A percentile compares a stretch with the other conserved stretches of the same genome.
phyloP scores from a whole-genome alignment of 2,329 filamentous ascomycete species.

The Aspergillus pseudoviridinutans region DNA sequence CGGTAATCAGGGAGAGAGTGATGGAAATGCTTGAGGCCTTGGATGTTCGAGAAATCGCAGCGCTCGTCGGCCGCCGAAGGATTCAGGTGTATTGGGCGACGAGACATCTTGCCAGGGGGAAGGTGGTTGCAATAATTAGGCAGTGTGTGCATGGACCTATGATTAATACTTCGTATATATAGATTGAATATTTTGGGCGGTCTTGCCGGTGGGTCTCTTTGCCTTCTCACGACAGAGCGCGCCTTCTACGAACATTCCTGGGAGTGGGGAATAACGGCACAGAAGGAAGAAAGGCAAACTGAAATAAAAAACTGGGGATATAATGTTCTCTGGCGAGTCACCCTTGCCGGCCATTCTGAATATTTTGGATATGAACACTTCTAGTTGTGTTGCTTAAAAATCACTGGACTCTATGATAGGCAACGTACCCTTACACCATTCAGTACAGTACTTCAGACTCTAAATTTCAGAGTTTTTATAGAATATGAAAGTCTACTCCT shows the following conservation, averaged over 20 bases:
- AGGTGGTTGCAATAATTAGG: neutral
- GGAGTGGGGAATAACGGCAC: neutral
- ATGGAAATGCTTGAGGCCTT: slow-evolving; percentile 49
- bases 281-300: neutral
- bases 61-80: slow-evolving; percentile 13
- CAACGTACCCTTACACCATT: neutral
- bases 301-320: neutral
- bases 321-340: neutral
- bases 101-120: slow-evolving; percentile 5
- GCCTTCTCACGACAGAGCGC: neutral
- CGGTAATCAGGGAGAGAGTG: slow-evolving; percentile 53
- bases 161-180: neutral
- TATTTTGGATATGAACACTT: neutral
- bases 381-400: neutral
- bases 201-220: neutral
- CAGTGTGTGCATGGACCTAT: neutral
- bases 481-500: neutral
- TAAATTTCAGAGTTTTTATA: neutral
- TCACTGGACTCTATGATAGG: neutral
- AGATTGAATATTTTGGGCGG: neutral
- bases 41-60: slow-evolving; percentile 7
- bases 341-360: neutral
- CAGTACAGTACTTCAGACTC: neutral
- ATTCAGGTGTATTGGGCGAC: slow-evolving; percentile 27
- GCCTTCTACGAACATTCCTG: slow-evolving; percentile 17